Evolutionary conservation across 768 basidiomycete genomes (phyloP).

Genomic region (Pholiota molesta): DNA sequence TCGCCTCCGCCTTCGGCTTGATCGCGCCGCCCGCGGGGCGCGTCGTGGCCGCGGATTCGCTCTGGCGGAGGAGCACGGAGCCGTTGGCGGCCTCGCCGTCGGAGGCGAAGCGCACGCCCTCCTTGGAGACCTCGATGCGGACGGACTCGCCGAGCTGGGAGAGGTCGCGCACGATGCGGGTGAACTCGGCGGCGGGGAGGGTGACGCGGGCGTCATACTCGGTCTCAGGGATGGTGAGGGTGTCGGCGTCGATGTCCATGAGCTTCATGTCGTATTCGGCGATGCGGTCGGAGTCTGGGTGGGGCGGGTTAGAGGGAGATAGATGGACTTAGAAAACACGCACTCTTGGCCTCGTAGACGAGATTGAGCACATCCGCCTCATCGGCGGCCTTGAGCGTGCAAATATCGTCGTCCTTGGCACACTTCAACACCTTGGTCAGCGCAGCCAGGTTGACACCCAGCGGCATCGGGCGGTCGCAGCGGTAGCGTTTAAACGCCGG

Average conservation of each 20-base stretch:
- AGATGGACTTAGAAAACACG: too few relatives aligned
- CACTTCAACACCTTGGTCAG: conserved; percentile 97
- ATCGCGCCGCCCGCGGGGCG: conserved; percentile 38
- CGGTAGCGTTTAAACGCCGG: conserved; percentile 86
- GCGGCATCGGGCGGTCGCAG: conserved; percentile 93
- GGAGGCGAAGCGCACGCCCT: conserved; percentile 89
- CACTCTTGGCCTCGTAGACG: conserved; percentile 89
- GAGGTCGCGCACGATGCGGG: conserved; percentile 91
- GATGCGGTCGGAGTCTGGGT: conserved; percentile 83
- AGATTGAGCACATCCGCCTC: conserved; percentile 88
- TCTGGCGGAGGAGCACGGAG: conserved; percentile 79
- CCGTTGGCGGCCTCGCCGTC: conserved; percentile 97
- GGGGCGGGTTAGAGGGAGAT: background rate
- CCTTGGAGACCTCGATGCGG: conserved; percentile 93
- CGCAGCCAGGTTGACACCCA: conserved; percentile 85
- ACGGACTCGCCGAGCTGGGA: conserved; percentile 91
- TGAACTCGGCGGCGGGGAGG: conserved; percentile 85
- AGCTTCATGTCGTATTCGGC: conserved; percentile 99
- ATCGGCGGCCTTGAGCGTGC: conserved; percentile 89
- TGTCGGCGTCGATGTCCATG: conserved; percentile 98
- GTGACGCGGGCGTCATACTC: conserved; percentile 94
- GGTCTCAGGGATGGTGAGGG: conserved; percentile 94
- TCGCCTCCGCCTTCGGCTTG: conserved; percentile 36
- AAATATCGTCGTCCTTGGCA: conserved; percentile 93
- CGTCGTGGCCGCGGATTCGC: conserved; percentile 46